Evolutionary conservation across 2,329 filamentous ascomycete species (phyloP).

Genomic region (Epichloe hybrida): DNA sequence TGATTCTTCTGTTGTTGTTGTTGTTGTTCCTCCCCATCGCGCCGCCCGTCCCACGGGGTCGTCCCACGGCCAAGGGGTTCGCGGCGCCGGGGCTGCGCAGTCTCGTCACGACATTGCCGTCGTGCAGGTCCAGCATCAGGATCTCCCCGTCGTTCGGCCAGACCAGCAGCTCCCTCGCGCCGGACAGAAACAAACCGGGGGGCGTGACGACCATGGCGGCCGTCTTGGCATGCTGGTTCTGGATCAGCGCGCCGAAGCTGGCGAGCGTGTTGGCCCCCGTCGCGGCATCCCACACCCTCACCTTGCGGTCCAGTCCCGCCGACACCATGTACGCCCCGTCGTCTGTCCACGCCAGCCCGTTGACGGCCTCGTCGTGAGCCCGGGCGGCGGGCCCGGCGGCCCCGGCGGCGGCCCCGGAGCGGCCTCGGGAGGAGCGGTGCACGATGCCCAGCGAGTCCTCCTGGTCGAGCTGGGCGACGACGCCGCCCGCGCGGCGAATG

Average conservation of each 20-base stretch:
- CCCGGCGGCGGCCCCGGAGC: slow-evolving; percentile 3
- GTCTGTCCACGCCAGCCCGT: slow-evolving; percentile 73
- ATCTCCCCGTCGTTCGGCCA: slow-evolving; percentile 77
- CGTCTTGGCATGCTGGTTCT: slow-evolving; percentile 54
- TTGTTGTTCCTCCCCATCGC: too few species aligned
- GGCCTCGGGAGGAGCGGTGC: slow-evolving; percentile 12
- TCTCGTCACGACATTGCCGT: slow-evolving; percentile 59
- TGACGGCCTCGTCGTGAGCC: slow-evolving; percentile 72
- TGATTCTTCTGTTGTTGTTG: slow-evolving; percentile 46
- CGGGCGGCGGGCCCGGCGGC: slow-evolving; percentile 46
- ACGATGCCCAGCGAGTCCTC: slow-evolving; percentile 66
- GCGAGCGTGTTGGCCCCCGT: slow-evolving; percentile 78
- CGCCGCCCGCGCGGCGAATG: slow-evolving; percentile 62
- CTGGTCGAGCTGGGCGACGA: slow-evolving; percentile 66
- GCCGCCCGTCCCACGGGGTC: slow-evolving; percentile 27
- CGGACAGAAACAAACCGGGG: slow-evolving; percentile 27
- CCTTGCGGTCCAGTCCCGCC: slow-evolving; percentile 67
- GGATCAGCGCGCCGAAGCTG: slow-evolving; percentile 72
- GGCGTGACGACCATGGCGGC: slow-evolving; percentile 52
- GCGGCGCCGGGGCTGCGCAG: slow-evolving; percentile 50
- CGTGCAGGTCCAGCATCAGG: slow-evolving; percentile 63
- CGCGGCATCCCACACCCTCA: slow-evolving; percentile 75
- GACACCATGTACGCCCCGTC: slow-evolving; percentile 66
- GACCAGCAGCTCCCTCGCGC: slow-evolving; percentile 48
- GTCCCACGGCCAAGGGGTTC: slow-evolving; percentile 27